A percentile compares a stretch with the other conserved stretches of the same genome.
These are phyloP conservation scores for Plasmodium knowlesi DNA, from an alignment of 169 alveolate genomes.

Conservation along the genomic window DNA sequence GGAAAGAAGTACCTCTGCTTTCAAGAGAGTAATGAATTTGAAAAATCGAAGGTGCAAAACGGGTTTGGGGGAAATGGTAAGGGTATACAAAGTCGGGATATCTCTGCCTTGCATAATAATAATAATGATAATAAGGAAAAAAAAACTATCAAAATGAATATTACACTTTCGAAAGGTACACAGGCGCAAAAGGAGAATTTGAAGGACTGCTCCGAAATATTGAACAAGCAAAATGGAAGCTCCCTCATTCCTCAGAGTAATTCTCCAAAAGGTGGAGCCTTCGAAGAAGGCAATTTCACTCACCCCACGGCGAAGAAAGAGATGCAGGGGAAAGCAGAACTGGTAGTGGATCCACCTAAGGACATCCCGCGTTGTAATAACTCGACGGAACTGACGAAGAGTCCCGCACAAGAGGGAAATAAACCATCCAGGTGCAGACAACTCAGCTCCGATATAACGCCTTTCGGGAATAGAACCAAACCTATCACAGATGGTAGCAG, in stretches of 20 bases:
- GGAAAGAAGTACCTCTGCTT: slow-evolving; percentile 34
- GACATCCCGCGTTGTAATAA: not conserved
- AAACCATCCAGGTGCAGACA: not conserved
- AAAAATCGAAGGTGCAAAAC: not conserved
- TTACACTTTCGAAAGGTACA: not conserved
- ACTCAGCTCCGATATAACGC: not conserved
- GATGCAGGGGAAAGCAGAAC: not conserved
- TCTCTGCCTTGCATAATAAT: not conserved
- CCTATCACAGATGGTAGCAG: not conserved
- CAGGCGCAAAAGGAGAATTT: not conserved
- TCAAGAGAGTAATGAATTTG: not conserved
- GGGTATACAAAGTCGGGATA: not conserved
- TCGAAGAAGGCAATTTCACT: not conserved
- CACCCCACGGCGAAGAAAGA: not conserved
- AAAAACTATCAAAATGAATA: not conserved
- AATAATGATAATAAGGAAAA: not conserved
- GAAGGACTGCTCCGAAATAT: not conserved
- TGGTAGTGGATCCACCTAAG: not conserved
- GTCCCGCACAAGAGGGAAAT: not conserved
- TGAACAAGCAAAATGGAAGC: not conserved
- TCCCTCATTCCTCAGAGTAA: not conserved
- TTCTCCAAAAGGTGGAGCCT: not conserved
- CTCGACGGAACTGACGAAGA: not conserved
- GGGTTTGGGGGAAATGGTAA: not conserved
- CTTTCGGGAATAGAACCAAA: not conserved